Percentiles rank a stretch among this genome's conserved stretches.
Evolutionary conservation across 2,329 filamentous ascomycete species (phyloP).

Genomic region (Aspergillus versicolor): DNA sequence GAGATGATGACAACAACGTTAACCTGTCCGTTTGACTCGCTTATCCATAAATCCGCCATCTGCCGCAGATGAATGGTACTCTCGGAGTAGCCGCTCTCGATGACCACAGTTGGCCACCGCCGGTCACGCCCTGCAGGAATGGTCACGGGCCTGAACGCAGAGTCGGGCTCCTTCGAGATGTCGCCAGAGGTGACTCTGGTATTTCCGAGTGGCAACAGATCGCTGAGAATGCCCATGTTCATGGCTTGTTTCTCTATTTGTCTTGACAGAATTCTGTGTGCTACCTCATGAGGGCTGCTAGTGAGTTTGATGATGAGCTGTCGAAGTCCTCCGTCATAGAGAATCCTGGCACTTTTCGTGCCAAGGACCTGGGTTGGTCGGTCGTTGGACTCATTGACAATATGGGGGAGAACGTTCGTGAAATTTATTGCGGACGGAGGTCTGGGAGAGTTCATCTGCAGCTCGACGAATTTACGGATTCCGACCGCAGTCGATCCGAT

Average conservation of each 20-base stretch:
- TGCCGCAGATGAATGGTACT: not conserved
- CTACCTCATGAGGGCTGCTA: not conserved
- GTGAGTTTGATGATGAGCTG: not conserved
- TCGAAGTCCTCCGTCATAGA: not conserved
- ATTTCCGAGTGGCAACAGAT: not conserved
- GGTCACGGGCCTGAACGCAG: not conserved
- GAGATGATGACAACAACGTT: not conserved
- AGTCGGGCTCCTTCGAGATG: conserved; percentile 1
- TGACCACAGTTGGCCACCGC: not conserved
- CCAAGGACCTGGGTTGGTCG: not conserved
- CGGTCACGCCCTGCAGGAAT: not conserved
- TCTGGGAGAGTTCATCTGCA: not conserved
- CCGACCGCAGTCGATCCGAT: not conserved
- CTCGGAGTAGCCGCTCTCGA: not conserved
- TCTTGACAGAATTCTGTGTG: not conserved
- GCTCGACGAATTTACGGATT: not conserved
- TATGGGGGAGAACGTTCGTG: not conserved
- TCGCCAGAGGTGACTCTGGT: not conserved
- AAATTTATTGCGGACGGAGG: not conserved
- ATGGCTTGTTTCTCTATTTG: not conserved
- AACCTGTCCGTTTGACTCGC: not conserved
- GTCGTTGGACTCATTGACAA: not conserved
- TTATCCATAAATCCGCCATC: not conserved
- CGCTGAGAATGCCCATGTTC: not conserved
- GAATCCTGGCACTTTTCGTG: not conserved